Percentiles rank a stretch among this genome's conserved stretches.
Evolutionary conservation across 2,329 filamentous ascomycete species (phyloP).

Genomic region (Arthrobotrys musiformis): DNA sequence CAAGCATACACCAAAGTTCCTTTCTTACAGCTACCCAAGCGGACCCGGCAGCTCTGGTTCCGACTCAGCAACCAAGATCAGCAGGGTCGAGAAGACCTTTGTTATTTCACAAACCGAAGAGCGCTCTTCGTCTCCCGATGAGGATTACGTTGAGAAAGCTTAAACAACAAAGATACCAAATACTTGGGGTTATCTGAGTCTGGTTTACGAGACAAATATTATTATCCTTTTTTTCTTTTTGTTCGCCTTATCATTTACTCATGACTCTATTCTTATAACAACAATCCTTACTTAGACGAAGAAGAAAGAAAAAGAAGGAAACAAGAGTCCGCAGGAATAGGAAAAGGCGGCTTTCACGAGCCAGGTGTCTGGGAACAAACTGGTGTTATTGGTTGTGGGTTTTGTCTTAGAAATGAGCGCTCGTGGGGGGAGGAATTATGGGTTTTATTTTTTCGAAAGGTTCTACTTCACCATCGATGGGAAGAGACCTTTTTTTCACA

Average conservation of each 20-base stretch:
- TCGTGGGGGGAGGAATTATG: conserved; percentile 24
- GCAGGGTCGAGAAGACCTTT: conserved; percentile 53
- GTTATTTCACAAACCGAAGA: conserved; percentile 54
- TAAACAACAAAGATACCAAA: conserved; percentile 29
- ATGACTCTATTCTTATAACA: conserved; percentile 15
- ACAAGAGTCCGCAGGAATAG: conserved; percentile 8
- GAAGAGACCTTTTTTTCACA: conserved; percentile 18
- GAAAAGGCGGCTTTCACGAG: conserved; percentile 36
- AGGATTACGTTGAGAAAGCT: conserved; percentile 43
- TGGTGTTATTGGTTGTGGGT: conserved; percentile 38
- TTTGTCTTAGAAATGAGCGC: conserved; percentile 42
- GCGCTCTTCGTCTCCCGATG: conserved; percentile 49
- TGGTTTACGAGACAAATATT: conserved; percentile 55
- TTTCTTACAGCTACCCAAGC: conserved; percentile 50
- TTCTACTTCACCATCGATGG: conserved; percentile 18
- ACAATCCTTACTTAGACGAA: conserved; percentile 1
- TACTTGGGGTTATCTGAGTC: conserved; percentile 51
- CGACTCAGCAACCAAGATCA: conserved; percentile 44
- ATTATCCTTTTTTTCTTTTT: conserved; percentile 32
- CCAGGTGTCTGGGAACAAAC: conserved; percentile 35
- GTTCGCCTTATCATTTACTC: conserved; percentile 32
- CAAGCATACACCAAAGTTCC: conserved; percentile 54
- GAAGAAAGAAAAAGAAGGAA: background rate
- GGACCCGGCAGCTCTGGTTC: conserved; percentile 49
- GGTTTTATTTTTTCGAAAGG: conserved; percentile 13